Evolutionary conservation across 2,329 filamentous ascomycete genomes (phyloP), one percentile per base, ranked within the genome.

Genomic region (Talaromyces rugulosus): DNA sequence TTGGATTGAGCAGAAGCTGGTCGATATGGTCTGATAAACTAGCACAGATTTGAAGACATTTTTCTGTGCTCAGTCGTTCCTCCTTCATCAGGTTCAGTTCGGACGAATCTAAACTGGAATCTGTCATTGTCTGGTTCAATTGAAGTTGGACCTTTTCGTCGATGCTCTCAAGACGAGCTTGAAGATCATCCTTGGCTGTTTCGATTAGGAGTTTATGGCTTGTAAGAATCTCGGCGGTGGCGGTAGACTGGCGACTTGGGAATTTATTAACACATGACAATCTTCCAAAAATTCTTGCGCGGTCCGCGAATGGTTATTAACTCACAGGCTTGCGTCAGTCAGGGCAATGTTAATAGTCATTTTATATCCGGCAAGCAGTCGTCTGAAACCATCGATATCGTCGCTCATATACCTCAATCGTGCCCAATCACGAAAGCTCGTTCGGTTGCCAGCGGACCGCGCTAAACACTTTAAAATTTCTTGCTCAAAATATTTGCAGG

Each of bases 381-480:
- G 66, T 44, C 70, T 72, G 60, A 81, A 81, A 56, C 71, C 73
- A 63, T 76, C 73, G 52, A 81, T 76, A 63, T 80, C 71, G 51
- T 80, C 74, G 31, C 75, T 77, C 72, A 80, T 78, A 58, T 80
- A 81, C 62, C 64, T 75, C 53, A 81, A 65, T 66, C 71, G 78
- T 4, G 77, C 75, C 79, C 77, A 81, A 65, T 80, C 79, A 53
- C 76, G 74, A 66, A 81, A 80, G 66, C 76, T 81, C 27, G 72
- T 70, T 59, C 73, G 69, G 62, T 64, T 67, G 34, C 64, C 69
- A 27, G 65, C 68, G 40, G 77, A 80, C 52, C 69, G 73, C 50
- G 70, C 68, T 40, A 68, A 69, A 62, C 67, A 77, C 68, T 74
- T 74, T 31, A 66, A 42, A 40, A 82, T 66, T 65, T 77, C 72